Evolutionary conservation across 2,329 filamentous ascomycete genomes (phyloP), one percentile per base, ranked within the genome.

Genomic region (Penicillium verrucosum): DNA sequence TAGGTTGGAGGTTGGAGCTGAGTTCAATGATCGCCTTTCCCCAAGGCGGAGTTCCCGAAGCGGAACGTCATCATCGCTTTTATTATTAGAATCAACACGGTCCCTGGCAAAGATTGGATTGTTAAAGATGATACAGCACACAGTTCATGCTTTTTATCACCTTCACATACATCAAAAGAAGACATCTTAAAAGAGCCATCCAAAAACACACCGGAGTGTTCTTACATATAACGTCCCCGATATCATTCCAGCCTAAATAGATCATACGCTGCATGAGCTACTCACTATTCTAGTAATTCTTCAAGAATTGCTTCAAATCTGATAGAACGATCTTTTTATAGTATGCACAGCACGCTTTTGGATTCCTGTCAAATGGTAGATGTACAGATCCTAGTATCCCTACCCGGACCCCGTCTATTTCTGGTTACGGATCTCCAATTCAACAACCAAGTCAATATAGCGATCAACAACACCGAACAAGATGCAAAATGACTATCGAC

Each of bases 41-140:
- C 60, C 58, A 66, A 63, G 64, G 64, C 63, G 64, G 63, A 66
- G 64, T 57, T 54, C 55, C 60, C 40, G 46, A 59, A 56, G 54
- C 61, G 62, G 61, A 61, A 56, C 62, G 56, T 66, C 64, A 59
- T 66, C 64, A 64, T 65, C 56, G 61, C 51, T 45, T 45, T 25
- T 50, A 46, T 25, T 50, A 42, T 44, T 45, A 51, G 42, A 34
- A 42, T 30, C 25, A 18, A 18, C 23, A 40, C 10, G 10, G 37
- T 53, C 32, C 37, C 16, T 41, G 30, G 9, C 9, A 43, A 45
- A 56, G 8, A 40, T 23, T 30, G 29, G 45, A 44, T 30, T 46
- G 10, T 32, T 5, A 32, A 32, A 12, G 30, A 11, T 14, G 5
- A 32, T 32, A 32, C 30, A 32, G 11, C 30, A 32, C 30, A 32